Base-by-base conservation (phyloP, 2,329 filamentous ascomycete genomes). In the Chrysosphaeria jannelii region DNA sequence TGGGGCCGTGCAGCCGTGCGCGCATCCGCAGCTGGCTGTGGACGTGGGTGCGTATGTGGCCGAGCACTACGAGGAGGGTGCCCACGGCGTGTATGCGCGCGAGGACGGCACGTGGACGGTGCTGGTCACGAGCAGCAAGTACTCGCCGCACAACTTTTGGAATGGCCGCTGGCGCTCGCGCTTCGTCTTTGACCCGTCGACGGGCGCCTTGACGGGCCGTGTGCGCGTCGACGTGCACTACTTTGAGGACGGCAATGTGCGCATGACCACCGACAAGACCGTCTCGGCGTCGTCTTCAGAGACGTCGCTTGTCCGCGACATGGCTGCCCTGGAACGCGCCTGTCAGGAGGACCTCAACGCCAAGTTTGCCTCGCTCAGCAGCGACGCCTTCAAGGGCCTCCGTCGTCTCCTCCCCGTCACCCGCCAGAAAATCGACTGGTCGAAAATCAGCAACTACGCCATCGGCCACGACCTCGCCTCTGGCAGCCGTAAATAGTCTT, bases 391-490 rank as follows among this genome's bases (percentile, higher is more conserved):
- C 50, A 97, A 93, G 59, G 64, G 67, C 2, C 47, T 97, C 42
- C 63, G 85, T 39, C 63, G 85, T 46, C 85, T 93, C 48, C 50
- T 97, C 41, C 85, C 85, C 1, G 78, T 97, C 29, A 97, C 85
- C 30, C 66, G 85, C 39, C 85, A 97, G 53, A 91, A 91, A 58
- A 81, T 97, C 35, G 85, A 97, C 48, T 97, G 85, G 85, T 81
- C 97, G 45, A 91, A 90, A 53, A 75, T 97, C 33, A 70, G 75
- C 21, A 78, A 76, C 34, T 97, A 97, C 50, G 57, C 76, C 29
- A 51, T 89, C 34, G 71, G 72, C 13, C 69, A 76, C 44, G 70
- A 75, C 39, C 74, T 76, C 42, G 65, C 67, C 10, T 67, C 68
- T 23, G 64, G 64, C 7, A 18, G 16, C 16, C n/a, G n/a, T n/a